These are phyloP conservation scores for Pneumocystis oryctolagi DNA, from an alignment of 1,139 yeast species.

Conservation along the genomic window DNA sequence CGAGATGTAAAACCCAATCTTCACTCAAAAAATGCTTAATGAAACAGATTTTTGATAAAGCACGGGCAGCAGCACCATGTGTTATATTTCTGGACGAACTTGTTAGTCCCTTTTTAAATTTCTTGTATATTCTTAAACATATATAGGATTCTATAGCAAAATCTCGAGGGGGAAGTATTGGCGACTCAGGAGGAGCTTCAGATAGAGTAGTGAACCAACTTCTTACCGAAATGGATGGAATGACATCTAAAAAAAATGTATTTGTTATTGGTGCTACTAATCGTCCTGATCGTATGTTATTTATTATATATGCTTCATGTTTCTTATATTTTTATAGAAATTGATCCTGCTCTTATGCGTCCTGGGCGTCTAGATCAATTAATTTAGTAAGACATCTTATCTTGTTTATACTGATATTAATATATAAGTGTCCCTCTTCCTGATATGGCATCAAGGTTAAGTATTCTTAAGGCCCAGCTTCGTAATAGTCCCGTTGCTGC, in stretches of 20 bases:
- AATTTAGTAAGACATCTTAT: constrained; percentile 36
- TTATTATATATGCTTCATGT: background rate
- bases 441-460: constrained; percentile 82
- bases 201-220: constrained; percentile 97
- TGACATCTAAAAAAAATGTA: constrained; percentile 97
- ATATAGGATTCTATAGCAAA: constrained; percentile 76
- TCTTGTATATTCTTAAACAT: background rate
- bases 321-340: constrained; percentile 43
- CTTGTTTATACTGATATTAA: background rate
- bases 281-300: constrained; percentile 41
- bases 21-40: background rate
- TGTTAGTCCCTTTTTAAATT: background rate
- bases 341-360: constrained; percentile 95
- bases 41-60: constrained; percentile 66
- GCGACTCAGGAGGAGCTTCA: constrained; percentile 97
- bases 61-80: constrained; percentile 98
- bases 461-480: constrained; percentile 87
- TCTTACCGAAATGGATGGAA: constrained; percentile 98
- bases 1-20: constrained; percentile 37
- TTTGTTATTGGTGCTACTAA: constrained; percentile 98
- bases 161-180: constrained; percentile 83
- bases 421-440: constrained; percentile 66
- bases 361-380: constrained; percentile 99
- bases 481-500: constrained; percentile 98
- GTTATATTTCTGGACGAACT: constrained; percentile 94